Base-by-base conservation (phyloP, 345 rosid genomes). In the Syzygium grande region DNA sequence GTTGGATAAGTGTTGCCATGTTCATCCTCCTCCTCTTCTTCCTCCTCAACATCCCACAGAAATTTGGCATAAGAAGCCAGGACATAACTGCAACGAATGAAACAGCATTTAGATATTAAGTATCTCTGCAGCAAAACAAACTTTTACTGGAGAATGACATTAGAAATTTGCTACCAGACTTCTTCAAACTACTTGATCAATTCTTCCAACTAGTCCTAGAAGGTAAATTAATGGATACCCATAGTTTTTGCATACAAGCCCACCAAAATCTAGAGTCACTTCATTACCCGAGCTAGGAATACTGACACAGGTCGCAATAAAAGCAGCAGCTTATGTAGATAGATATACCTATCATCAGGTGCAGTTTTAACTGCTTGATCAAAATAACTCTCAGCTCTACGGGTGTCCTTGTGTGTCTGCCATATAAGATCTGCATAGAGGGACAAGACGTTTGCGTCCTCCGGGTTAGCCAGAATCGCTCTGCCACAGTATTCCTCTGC, bases 51-150 rank as follows among this genome's bases (percentile, higher is more conserved):
- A 88, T 95, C 98, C 98, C 97, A 94, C 13, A 95, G 89, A 88
- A 96, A 95, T 84, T 84, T 93, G 49, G 98, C 98, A 90, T 95
- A 95, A 86, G 99, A 94, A 84, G 95, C 96, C 78, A 90, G 92
- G 84, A 95, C 92, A 88, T 91, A 94, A 86, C 98, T 97, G 93
- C 91, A 73, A 21, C 22, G 63, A 58, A 58, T 25, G 63, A 54
- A 51, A 10, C 85, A 53, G 29, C 29, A 41, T 27, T 38, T 73
- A 21, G 63, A 58, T 58, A 27, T 10, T 23, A 10, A 58, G 80
- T 6, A 73, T 73, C 80, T 38, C 80, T 34, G 49, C 49, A 73
- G 38, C 27, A 19, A 68, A 73, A 73, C 49, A 34, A 30, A 30
- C 30, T 61, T 55, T 27, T 87, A 19, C 27, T 25, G 34, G 53